Percentiles rank a stretch among this genome's conserved stretches.
phyloP scores from a whole-genome alignment of 2,329 filamentous ascomycete genomes.

The Rhexocercosporidium sp. region DNA sequence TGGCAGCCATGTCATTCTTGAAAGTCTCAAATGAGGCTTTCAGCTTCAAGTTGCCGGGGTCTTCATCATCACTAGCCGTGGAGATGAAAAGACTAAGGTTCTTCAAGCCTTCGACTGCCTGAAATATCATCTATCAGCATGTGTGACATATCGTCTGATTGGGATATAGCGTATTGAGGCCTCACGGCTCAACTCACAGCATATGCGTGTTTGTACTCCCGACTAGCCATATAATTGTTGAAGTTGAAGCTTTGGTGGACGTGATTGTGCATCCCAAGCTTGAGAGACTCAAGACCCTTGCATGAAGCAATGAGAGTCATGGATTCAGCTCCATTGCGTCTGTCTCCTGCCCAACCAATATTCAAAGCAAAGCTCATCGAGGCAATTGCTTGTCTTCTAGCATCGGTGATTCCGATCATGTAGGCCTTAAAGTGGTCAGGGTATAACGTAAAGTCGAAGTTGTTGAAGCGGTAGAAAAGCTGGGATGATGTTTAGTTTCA shows the following conservation, averaged over 20 bases:
- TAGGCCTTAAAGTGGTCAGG: slow-evolving; percentile 4
- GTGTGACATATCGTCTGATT: background rate
- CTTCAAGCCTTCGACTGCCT: slow-evolving; percentile 5
- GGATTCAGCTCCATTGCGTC: background rate
- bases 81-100: background rate
- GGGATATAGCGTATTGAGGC: background rate
- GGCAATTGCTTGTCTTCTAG: slow-evolving; percentile 17
- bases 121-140: background rate
- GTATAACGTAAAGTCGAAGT: slow-evolving; percentile 17
- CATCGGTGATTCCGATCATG: slow-evolving; percentile 28
- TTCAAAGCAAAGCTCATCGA: background rate
- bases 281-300: slow-evolving; percentile 9
- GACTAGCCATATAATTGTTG: background rate
- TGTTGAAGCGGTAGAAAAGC: slow-evolving; percentile 29
- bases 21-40: background rate
- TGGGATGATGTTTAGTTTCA: background rate
- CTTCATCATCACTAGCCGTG: no score
- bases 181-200: background rate
- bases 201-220: background rate
- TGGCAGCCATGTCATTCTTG: background rate
- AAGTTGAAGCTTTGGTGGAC: background rate
- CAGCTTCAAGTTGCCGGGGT: background rate
- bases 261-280: background rate
- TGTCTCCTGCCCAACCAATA: background rate
- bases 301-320: slow-evolving; percentile 11